Base-by-base conservation (phyloP, 805 yeast genomes). In the Teunomyces tritomae region DNA sequence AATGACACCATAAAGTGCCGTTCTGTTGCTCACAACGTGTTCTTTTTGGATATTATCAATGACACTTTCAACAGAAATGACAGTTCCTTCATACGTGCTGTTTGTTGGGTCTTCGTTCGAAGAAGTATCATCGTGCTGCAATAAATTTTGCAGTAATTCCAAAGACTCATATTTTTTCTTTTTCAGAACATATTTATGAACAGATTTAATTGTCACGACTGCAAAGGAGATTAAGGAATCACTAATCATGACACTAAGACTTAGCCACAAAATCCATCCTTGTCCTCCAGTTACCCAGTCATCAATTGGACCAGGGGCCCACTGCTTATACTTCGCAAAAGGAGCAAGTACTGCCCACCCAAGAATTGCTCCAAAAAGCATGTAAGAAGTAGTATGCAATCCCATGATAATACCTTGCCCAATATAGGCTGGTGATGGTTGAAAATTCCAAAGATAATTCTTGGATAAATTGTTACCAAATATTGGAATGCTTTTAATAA, bases 371-470 rank as follows among this genome's bases (percentile, higher is more conserved):
- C 99, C 99, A 55, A 89, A 77, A 36, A 92, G 68, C 99, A 92
- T 92, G 52, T 90, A 87, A 8, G 89, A 76, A 0, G 90, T 95
- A 0, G 98, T 90, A 1, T 91, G 88, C 6, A 90, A 70, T 0
- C 99, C 99, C 99, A 92, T 92, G 48, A 92, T 92, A 35, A 94
- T 89, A 3, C 99, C 99, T 66, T 92, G 99, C 2, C 99, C 99
- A 30, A 94, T 79, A 62, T 92, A 92, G 0, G 98, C 98, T 0
- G 99, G 99, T 0, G 97, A 89, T 0, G 97, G 97, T 63, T 94
- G 96, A 50, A 94, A 79, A 49, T 86, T 84, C 94, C 97, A 88
- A 40, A 87, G 74, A 65, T 88, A 87, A 13, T 74, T 66, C 16
- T 68, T 58, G 0, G 96, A 87, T 14, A 89, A 67, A 39, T 61